phyloP scores from a whole-genome alignment of 306 rosid genomes.

The Rosa persica region DNA sequence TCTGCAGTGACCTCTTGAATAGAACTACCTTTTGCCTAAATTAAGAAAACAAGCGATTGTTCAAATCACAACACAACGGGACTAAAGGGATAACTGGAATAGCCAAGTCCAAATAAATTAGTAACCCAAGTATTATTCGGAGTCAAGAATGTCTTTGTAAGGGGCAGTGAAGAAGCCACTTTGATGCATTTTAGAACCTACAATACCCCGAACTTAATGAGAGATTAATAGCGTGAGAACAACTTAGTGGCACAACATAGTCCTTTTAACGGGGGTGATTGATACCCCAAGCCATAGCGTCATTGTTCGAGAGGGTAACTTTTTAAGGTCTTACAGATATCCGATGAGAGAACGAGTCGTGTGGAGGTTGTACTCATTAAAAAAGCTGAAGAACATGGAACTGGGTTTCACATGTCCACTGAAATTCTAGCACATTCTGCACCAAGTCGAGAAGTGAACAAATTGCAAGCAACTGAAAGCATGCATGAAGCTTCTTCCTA shows the following conservation, averaged over 20 bases:
- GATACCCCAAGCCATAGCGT: background rate
- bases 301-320: background rate
- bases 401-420: background rate
- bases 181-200: background rate
- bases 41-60: background rate
- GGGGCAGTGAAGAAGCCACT: background rate
- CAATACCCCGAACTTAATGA: background rate
- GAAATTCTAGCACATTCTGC: conserved; percentile 6
- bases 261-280: background rate
- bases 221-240: background rate
- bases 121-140: background rate
- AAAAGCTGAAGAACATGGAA: background rate
- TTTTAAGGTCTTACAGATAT: background rate
- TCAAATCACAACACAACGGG: background rate
- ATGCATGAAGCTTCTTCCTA: background rate
- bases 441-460: background rate
- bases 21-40: background rate
- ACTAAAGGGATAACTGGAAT: background rate
- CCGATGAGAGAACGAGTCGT: background rate
- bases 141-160: too few relatives aligned
- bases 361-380: background rate
- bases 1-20: background rate
- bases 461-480: background rate
- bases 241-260: background rate
- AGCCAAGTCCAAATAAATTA: background rate